A percentile compares a stretch with the other conserved stretches of the same genome.
These are phyloP conservation scores for Podospora fimiseda DNA, from an alignment of 495 filamentous ascomycete species.

Conservation along the genomic window DNA sequence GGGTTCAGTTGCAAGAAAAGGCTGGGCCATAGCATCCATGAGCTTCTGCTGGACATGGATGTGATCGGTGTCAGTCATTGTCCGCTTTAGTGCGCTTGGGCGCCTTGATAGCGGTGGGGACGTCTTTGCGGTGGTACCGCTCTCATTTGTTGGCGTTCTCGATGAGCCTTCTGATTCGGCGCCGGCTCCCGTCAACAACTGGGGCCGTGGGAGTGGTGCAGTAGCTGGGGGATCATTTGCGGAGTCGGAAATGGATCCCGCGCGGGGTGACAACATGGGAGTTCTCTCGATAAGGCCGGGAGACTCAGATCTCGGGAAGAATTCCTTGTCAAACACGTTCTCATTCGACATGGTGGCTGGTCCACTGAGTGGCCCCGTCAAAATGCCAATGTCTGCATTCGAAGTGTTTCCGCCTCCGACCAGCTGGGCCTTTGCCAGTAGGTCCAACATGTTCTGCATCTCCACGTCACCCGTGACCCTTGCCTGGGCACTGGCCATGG, in stretches of 20 bases:
- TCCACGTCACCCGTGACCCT: constrained; percentile 76
- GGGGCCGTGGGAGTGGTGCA: not conserved
- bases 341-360: constrained; percentile 58
- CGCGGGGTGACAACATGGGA: constrained; percentile 28
- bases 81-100: constrained; percentile 68
- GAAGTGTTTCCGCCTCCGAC: constrained; percentile 51
- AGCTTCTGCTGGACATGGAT: constrained; percentile 73
- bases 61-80: constrained; percentile 73
- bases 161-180: constrained; percentile 48
- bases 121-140: constrained; percentile 45
- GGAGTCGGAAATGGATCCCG: not conserved
- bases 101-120: constrained; percentile 53
- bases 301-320: constrained; percentile 50
- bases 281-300: constrained; percentile 40
- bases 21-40: constrained; percentile 81
- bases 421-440: constrained; percentile 71
- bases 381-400: constrained; percentile 35
- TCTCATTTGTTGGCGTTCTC: constrained; percentile 51
- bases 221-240: not conserved
- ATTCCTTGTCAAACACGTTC: constrained; percentile 78
- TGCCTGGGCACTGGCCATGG: constrained; percentile 72
- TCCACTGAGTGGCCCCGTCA: constrained; percentile 63
- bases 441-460: constrained; percentile 82
- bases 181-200: constrained; percentile 3
- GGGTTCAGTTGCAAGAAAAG: constrained; percentile 55